Base-by-base conservation (phyloP, 345 rosid genomes). In the Salix suchowensis region DNA sequence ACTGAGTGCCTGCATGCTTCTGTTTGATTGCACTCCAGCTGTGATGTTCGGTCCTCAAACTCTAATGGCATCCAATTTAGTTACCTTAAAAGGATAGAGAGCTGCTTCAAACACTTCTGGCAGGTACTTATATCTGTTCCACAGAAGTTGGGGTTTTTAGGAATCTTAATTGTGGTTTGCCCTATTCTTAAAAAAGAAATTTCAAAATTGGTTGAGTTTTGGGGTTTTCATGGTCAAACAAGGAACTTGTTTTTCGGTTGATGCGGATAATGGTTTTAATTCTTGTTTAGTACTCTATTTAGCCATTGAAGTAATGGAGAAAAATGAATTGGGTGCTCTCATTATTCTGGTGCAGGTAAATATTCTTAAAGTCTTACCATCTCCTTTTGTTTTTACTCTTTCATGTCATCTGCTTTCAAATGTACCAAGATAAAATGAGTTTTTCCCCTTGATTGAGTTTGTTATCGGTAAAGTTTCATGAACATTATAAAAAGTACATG, bases 101-200 rank as follows among this genome's bases (percentile, higher is more conserved):
- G 86, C 94, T 88, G 88, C 91, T 79, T 86, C 89, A 82, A 85
- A 71, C 76, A 66, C 90, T 88, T 88, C 88, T 86, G 81, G 87
- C 91, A 88, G 94, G 90, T 87, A 88, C 82, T 75, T 77, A 40
- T 44, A 86, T 88, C 80, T 83, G 88, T 73, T 85, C 72, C 79
- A 37, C 82, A 78, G 86, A 84, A 83, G 93, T 77, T 83, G 78
- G 77, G 85, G 72, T 52, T 78, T 34, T 28, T 16, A 26, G 77
- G 77, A 76, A 19, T 79, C 77, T 67, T 69, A 19, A 34, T 60
- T 37, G 52, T 68, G 76, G 40, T 77, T 34, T 71, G 76, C 68
- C 44, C 30, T 67, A 65, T 21, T 30, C 52, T 67, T 30, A 36
- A 37, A 76, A 77, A n/a, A 28, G 50, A 24, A 46, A n/a, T 0